Evolutionary conservation across 352 stramenopile species (phyloP).

Genomic region (Phytophthora ohioensis): DNA sequence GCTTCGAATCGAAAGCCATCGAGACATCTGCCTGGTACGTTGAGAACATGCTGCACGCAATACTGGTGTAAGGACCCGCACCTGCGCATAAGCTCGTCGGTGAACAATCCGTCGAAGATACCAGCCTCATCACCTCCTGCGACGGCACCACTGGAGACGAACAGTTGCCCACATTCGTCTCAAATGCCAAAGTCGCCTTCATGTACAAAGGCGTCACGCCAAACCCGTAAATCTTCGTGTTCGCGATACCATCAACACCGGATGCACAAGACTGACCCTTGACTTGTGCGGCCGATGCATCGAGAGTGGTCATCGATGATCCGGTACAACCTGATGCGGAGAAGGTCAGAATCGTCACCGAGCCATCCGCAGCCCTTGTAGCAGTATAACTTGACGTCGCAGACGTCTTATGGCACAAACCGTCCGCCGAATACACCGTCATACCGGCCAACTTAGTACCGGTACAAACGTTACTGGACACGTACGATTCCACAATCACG

Average conservation of each 20-base stretch:
- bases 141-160: background rate
- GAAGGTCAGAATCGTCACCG: too few species aligned
- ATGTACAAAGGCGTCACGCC: background rate
- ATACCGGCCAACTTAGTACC: too few species aligned
- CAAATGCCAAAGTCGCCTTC: background rate
- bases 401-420: conserved; percentile 6
- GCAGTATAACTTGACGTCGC: background rate
- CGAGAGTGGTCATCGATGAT: background rate
- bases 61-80: too few species aligned
- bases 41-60: too few species aligned
- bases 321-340: too few species aligned
- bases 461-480: too few species aligned
- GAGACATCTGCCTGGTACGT: too few species aligned
- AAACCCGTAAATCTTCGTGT: conserved; percentile 13
- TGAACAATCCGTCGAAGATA: background rate
- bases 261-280: conserved; percentile 11
- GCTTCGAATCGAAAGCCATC: too few species aligned
- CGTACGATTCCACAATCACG: too few species aligned
- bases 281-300: background rate
- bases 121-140: background rate
- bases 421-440: conserved; percentile 3
- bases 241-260: background rate
- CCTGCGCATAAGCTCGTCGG: background rate
- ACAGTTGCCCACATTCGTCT: background rate
- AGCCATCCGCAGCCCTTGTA: background rate